Percentiles rank a stretch among this genome's conserved stretches.
phyloP scores from a whole-genome alignment of 345 rosid species.

The Eucalyptus virginea region DNA sequence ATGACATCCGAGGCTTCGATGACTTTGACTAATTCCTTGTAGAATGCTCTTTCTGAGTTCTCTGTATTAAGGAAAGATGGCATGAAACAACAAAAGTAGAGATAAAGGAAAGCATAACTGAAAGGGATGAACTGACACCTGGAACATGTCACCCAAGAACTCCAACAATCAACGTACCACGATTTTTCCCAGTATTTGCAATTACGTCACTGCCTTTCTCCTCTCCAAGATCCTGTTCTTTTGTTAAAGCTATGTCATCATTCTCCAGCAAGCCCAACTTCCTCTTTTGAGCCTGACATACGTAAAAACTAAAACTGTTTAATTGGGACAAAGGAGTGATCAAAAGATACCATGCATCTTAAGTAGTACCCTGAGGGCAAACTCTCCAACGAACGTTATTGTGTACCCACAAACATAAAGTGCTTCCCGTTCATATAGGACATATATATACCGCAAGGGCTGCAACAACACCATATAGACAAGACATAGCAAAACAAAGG shows the following conservation, averaged over 20 bases:
- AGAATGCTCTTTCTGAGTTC: conserved; percentile 84
- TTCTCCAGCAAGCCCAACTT: conserved; percentile 62
- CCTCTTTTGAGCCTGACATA: conserved; percentile 54
- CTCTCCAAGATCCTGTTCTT: conserved; percentile 10
- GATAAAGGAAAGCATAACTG: neutral
- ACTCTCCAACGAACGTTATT: neutral
- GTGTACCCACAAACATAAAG: neutral
- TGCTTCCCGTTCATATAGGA: neutral
- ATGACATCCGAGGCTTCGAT: conserved; percentile 89
- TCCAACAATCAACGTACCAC: conserved; percentile 27
- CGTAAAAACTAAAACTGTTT: neutral
- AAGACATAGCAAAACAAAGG: neutral
- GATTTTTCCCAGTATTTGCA: conserved; percentile 17
- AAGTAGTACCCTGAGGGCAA: neutral
- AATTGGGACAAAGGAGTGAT: neutral
- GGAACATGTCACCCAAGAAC: neutral
- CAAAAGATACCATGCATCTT: neutral
- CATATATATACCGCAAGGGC: neutral
- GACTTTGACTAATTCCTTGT: conserved; percentile 91
- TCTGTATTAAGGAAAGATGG: conserved; percentile 22
- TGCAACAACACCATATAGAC: neutral
- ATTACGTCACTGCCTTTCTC: conserved; percentile 5
- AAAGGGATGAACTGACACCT: neutral
- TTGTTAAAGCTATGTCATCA: conserved; percentile 2
- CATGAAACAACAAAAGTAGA: neutral